These are phyloP conservation scores for Lactarius hatsudake DNA, from an alignment of 768 basidiomycete genomes.

Conservation along the genomic window DNA sequence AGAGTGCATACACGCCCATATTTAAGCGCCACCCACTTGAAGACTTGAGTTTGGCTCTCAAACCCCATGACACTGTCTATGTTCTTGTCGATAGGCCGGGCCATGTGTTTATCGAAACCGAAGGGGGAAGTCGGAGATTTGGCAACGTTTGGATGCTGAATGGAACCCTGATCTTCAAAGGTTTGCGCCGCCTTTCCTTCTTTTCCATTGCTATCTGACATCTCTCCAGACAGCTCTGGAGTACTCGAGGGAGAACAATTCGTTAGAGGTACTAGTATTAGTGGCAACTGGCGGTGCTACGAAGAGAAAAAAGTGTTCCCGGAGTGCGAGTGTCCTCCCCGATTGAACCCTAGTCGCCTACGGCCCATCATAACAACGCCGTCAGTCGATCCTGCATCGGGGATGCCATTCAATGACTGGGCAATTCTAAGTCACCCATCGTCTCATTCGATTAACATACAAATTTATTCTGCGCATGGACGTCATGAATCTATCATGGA, in stretches of 20 bases:
- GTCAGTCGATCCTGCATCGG: not conserved
- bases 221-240: constrained; percentile 4
- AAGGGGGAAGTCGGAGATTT: not conserved
- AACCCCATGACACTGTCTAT: not conserved
- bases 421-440: not conserved
- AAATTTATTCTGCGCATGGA: not conserved
- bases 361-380: not conserved
- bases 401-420: not conserved
- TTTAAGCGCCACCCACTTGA: not conserved
- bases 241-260: constrained; percentile 7
- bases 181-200: not conserved
- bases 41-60: not conserved
- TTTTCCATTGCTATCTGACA: not conserved
- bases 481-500: not conserved
- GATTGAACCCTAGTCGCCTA: not conserved
- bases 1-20: not conserved
- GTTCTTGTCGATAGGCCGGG: constrained; percentile 9
- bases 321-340: not conserved
- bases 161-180: constrained; percentile 5
- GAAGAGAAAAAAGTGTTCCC: not conserved
- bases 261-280: not conserved
- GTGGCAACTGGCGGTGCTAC: not conserved
- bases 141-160: constrained; percentile 4
- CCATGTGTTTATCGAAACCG: constrained; percentile 2
- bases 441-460: not conserved